Percentiles rank a stretch among this genome's conserved stretches.
Evolutionary conservation across 2,329 filamentous ascomycete species (phyloP).

Genomic region (Penicillium verrucosum): DNA sequence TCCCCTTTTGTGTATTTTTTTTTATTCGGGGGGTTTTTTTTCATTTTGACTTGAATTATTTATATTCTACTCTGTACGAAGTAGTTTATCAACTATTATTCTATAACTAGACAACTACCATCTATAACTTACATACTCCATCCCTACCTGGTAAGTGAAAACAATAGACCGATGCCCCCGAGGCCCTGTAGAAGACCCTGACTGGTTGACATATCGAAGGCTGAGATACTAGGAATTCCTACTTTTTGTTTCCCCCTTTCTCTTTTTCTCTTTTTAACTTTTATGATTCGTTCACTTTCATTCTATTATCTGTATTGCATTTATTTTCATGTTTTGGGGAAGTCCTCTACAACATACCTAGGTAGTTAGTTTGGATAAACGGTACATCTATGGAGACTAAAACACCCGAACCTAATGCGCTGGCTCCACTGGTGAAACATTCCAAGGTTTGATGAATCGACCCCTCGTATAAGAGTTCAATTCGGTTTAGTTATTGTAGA

Average conservation of each 20-base stretch:
- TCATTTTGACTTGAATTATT: neutral
- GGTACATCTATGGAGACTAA: neutral
- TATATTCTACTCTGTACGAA: no score
- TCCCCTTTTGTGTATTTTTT: neutral
- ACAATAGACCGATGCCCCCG: neutral
- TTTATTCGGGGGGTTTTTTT: neutral
- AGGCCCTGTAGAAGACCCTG: neutral
- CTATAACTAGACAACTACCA: no score
- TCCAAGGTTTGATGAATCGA: conserved; percentile 14
- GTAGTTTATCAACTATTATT: no score
- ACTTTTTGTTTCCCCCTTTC: no score
- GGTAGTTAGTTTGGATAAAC: neutral
- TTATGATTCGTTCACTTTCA: neutral
- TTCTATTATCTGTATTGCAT: neutral
- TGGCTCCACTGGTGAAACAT: conserved; percentile 18
- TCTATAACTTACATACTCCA: neutral
- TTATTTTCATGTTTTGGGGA: conserved; percentile 4
- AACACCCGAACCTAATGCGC: conserved; percentile 19
- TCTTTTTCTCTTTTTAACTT: neutral
- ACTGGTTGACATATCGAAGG: neutral
- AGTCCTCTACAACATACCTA: neutral
- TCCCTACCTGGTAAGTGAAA: neutral
- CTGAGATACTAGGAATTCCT: neutral
- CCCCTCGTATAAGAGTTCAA: neutral
- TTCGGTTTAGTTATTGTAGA: neutral